phyloP scores from a whole-genome alignment of 257 asterid genomes.

The Penstemon barbatus region DNA sequence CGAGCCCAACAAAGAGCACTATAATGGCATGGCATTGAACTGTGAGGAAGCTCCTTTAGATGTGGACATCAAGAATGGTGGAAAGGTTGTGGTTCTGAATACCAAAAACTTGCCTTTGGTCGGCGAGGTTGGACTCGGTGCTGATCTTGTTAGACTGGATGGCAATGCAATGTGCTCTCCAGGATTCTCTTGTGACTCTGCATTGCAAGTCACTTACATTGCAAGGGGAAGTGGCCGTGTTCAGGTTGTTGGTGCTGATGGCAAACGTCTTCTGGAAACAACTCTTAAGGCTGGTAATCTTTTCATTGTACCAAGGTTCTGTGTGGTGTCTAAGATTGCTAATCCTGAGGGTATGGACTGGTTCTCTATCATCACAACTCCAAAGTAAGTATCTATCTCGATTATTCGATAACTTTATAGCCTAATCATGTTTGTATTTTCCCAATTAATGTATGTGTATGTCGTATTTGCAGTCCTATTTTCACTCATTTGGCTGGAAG shows the following conservation, averaged over 20 bases:
- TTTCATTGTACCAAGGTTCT: conserved; percentile 82
- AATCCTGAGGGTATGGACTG: conserved; percentile 82
- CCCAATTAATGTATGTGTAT: not conserved
- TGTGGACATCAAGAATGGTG: conserved; percentile 56
- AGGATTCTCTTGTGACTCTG: conserved; percentile 88
- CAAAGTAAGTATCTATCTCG: conserved; percentile 51
- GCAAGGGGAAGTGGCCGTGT: conserved; percentile 84
- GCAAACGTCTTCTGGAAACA: conserved; percentile 69
- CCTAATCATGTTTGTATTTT: not conserved
- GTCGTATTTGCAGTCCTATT: conserved; percentile 48
- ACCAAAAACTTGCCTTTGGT: conserved; percentile 88
- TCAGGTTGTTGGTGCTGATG: conserved; percentile 79
- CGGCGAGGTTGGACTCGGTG: conserved; percentile 78
- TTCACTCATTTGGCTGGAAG: conserved; percentile 70
- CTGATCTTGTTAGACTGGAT: conserved; percentile 72
- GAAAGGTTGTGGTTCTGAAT: conserved; percentile 72
- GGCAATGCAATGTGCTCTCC: conserved; percentile 93
- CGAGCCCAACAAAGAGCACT: conserved; percentile 50
- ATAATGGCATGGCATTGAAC: conserved; percentile 50
- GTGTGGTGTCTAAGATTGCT: conserved; percentile 83
- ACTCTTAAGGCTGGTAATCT: conserved; percentile 66
- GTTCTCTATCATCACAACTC: conserved; percentile 93
- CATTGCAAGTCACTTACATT: conserved; percentile 83
- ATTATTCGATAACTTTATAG: not conserved
- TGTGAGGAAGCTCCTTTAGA: conserved; percentile 61